Conservation (phyloP, 345 rosid species). For the Alliaria petiolata region DNA sequence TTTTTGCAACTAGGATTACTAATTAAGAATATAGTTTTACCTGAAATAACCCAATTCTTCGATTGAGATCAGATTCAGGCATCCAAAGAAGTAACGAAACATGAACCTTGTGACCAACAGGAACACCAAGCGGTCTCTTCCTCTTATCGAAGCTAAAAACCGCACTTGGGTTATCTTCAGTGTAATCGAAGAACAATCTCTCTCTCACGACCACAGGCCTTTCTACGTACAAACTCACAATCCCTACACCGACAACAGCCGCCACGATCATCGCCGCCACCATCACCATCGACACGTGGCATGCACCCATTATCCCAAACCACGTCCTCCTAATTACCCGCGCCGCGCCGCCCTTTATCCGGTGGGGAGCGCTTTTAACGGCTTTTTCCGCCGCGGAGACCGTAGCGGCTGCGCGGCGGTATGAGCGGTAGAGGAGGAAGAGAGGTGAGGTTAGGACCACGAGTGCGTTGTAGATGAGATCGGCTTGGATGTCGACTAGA, state of each 20-base stretch:
- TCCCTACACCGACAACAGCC: slow-evolving; percentile 45
- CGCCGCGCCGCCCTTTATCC: slow-evolving; percentile 11
- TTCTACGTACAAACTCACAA: slow-evolving; percentile 54
- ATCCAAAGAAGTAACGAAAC: slow-evolving; percentile 53
- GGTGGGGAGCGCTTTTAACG: slow-evolving; percentile 32
- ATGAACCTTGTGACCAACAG: slow-evolving; percentile 56
- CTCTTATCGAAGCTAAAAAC: slow-evolving; percentile 27
- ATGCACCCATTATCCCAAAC: slow-evolving; percentile 54
- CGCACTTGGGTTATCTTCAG: slow-evolving; percentile 55
- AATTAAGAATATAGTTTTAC: too few relatives aligned
- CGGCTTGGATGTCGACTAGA: slow-evolving; percentile 45
- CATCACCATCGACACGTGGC: slow-evolving; percentile 48
- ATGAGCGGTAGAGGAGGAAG: slow-evolving; percentile 43
- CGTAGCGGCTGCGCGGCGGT: slow-evolving; percentile 44
- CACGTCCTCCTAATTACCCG: slow-evolving; percentile 37
- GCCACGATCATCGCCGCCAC: slow-evolving; percentile 42
- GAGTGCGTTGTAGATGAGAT: slow-evolving; percentile 46
- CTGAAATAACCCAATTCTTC: slow-evolving; percentile 69
- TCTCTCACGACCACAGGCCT: slow-evolving; percentile 63
- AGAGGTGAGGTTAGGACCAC: slow-evolving; percentile 50
- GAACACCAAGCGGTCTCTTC: slow-evolving; percentile 35
- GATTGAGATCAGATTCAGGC: slow-evolving; percentile 80
- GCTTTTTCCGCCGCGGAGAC: slow-evolving; percentile 35
- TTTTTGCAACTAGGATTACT: too few relatives aligned
- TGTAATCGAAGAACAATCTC: slow-evolving; percentile 63